Evolutionary conservation across 2,329 filamentous ascomycete species (phyloP).

Genomic region (Paraphaeosphaeria sporulosa): DNA sequence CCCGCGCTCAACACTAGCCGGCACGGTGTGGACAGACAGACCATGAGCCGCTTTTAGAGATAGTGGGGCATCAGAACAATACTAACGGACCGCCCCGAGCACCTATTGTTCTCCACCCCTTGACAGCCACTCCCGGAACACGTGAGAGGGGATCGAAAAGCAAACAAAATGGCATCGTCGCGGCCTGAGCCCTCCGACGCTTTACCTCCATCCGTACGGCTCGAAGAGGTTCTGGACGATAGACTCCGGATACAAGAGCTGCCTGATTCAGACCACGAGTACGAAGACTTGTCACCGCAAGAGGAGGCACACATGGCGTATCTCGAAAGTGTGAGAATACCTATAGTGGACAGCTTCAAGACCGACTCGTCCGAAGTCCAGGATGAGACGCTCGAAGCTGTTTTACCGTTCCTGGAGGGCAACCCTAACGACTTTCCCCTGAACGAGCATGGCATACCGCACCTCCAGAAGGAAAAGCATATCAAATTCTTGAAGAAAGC

Average conservation of each 20-base stretch:
- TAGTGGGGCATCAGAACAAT: slow-evolving; percentile 34
- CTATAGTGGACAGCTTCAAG: slow-evolving; percentile 69
- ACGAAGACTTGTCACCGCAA: slow-evolving; percentile 47
- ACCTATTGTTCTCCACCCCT: slow-evolving; percentile 38
- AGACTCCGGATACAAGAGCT: slow-evolving; percentile 46
- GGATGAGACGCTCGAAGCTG: slow-evolving; percentile 71
- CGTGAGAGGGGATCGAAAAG: slow-evolving; percentile 15
- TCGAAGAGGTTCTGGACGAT: slow-evolving; percentile 36
- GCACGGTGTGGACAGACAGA: slow-evolving; percentile 9
- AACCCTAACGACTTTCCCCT: slow-evolving; percentile 60
- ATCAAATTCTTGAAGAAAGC: slow-evolving; percentile 66
- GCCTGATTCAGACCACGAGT: slow-evolving; percentile 44
- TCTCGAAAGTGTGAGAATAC: slow-evolving; percentile 51
- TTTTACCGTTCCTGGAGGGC: slow-evolving; percentile 71
- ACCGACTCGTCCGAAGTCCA: slow-evolving; percentile 75
- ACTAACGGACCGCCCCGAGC: slow-evolving; percentile 28
- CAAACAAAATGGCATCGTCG: slow-evolving; percentile 38
- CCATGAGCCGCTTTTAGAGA: slow-evolving; percentile 18
- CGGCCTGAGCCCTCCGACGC: slow-evolving; percentile 26
- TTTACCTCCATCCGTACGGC: slow-evolving; percentile 29
- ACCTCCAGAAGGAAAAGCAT: slow-evolving; percentile 70
- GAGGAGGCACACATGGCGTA: slow-evolving; percentile 40
- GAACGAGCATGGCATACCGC: slow-evolving; percentile 78
- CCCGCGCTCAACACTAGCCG: background rate
- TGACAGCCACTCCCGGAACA: slow-evolving; percentile 24